These are phyloP conservation scores for Arxiozyma slooffiae DNA, from an alignment of 1,139 yeast genomes.

Conservation along the genomic window DNA sequence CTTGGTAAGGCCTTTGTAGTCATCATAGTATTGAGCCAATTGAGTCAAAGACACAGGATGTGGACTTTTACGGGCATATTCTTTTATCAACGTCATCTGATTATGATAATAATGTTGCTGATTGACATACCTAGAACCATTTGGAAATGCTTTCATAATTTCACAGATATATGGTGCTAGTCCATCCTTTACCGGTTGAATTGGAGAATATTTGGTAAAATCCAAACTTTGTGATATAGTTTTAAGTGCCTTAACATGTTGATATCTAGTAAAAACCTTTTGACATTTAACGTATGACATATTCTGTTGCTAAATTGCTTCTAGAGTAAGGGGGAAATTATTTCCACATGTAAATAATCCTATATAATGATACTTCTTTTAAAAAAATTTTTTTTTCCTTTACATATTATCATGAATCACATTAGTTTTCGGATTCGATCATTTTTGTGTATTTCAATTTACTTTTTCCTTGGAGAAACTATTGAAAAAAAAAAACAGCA, in stretches of 20 bases:
- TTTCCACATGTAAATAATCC: neutral
- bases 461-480: too few relatives aligned
- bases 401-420: neutral
- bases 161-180: slow-evolving; percentile 27
- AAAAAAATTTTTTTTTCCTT: too few relatives aligned
- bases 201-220: slow-evolving; percentile 28
- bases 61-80: slow-evolving; percentile 55
- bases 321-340: neutral
- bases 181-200: slow-evolving; percentile 25
- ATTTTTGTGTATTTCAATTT: too few relatives aligned
- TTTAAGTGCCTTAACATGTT: slow-evolving; percentile 14
- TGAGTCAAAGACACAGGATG: slow-evolving; percentile 88
- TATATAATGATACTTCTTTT: neutral
- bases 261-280: slow-evolving; percentile 5
- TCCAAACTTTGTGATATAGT: slow-evolving; percentile 26
- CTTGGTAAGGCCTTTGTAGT: slow-evolving; percentile 44
- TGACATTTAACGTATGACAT: neutral
- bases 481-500: too few relatives aligned
- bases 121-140: slow-evolving; percentile 33
- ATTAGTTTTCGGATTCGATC: neutral
- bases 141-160: slow-evolving; percentile 26
- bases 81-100: slow-evolving; percentile 46
- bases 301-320: too few relatives aligned
- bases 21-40: slow-evolving; percentile 79
- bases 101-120: slow-evolving; percentile 81